Base-by-base conservation (phyloP, 495 filamentous ascomycete species). In the Penicillium arizonense region DNA sequence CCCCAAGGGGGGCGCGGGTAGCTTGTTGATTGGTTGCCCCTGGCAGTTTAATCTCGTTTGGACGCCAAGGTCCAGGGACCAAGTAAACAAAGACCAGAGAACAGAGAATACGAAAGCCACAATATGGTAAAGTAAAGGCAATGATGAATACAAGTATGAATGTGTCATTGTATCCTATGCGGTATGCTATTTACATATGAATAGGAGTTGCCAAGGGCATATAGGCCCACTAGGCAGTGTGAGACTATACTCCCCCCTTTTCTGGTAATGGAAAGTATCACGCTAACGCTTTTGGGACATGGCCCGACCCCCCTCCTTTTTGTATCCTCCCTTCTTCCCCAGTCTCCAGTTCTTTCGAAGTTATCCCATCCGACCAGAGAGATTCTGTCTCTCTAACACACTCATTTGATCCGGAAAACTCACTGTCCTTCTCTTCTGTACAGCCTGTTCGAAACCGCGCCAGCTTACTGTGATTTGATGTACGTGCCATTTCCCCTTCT, bases 351-450 rank as follows among this genome's bases (percentile, higher is more conserved):
- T 48, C 49, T 42, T 40, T 46, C 47, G 61, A 63, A 65, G 61
- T 61, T 62, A 71, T 73, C 68, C 65, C 61, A 62, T 73, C 72
- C 70, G 72, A 76, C 71, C 71, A 59, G 72, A 75, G 72, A 58
- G 70, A 69, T 63, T 63, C 57, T 52, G 63, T 72, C 73, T 74
- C 74, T 77, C 68, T 65, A 59, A 50, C 59, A 76, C 74, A 54
- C 63, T 76, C 74, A 49, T 77, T 77, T 67, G 23, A n/a, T 30
- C 50, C 45, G 66, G 64, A 66, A 67, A 64, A 51, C 58, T 51
- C 16, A 49, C 50, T 45, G 50, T 57, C 67, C 50, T 58, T 70
- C 68, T 63, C 64, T 66, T 59, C 50, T 71, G 59, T 69, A 72
- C 69, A 69, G 64, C 44, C 36, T 55, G 35, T 57, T 64, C 46